phyloP scores from a whole-genome alignment of 78 protist species.

The Acrasis kona region DNA sequence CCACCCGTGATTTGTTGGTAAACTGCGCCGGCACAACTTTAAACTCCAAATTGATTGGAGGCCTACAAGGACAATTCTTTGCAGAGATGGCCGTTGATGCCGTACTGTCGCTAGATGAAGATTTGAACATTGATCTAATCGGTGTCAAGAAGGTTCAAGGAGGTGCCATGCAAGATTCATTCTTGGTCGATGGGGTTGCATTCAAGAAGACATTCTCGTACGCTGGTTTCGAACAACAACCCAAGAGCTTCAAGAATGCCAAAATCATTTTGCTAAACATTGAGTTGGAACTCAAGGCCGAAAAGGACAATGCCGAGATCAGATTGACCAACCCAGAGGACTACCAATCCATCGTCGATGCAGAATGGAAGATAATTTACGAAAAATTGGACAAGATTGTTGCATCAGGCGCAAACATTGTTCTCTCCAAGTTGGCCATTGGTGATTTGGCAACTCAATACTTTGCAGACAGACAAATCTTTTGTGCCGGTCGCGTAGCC shows the following conservation, averaged over 20 bases:
- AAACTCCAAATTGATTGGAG: conserved; percentile 89
- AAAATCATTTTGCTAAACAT: conserved; percentile 87
- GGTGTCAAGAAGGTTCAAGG: conserved; percentile 97
- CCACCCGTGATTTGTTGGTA: conserved; percentile 56
- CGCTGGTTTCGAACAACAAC: conserved; percentile 99
- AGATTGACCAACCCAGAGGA: conserved; percentile 73
- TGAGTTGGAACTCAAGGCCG: conserved; percentile 98
- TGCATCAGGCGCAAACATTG: conserved; percentile 84
- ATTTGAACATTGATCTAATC: conserved; percentile 73
- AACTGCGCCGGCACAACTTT: conserved; percentile 94
- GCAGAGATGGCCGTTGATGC: conserved; percentile 94
- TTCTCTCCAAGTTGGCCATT: conserved; percentile 94
- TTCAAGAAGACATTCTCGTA: conserved; percentile 98
- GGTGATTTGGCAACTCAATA: conserved; percentile 99
- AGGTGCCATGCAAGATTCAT: conserved; percentile 77
- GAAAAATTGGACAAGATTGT: conserved; percentile 90
- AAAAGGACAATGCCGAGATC: conserved; percentile 95
- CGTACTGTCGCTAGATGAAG: conserved; percentile 66
- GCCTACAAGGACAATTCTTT: conserved; percentile 77
- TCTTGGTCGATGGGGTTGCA: conserved; percentile 97
- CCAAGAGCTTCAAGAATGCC: conserved; percentile 87
- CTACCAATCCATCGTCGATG: conserved; percentile 91
- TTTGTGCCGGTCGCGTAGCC: conserved; percentile 99
- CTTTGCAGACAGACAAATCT: conserved; percentile 97
- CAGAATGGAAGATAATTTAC: conserved; percentile 97